phyloP scores from a whole-genome alignment of 805 yeast species.

The Yarrowia yakushimensis region DNA sequence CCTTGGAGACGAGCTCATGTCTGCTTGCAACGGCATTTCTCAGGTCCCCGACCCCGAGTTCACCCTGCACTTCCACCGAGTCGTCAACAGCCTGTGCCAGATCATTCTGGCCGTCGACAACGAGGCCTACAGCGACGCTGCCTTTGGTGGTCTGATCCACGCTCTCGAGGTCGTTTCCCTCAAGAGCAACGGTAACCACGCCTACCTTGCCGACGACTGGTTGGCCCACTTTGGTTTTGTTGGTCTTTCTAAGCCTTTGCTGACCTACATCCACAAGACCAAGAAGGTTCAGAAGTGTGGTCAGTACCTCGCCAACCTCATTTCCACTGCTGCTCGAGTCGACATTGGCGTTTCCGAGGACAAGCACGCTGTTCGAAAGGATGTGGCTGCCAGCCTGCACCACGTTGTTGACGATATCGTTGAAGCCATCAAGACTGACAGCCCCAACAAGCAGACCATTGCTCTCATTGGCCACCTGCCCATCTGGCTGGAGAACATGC shows the following conservation, averaged over 20 bases:
- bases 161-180: conserved; percentile 10
- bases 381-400: conserved; percentile 5
- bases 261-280: conserved; percentile 7
- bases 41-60: conserved; percentile 22
- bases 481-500: conserved; percentile 21
- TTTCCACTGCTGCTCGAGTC: conserved; percentile 10
- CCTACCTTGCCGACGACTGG: conserved; percentile 24
- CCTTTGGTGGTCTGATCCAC: conserved; percentile 10
- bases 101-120: conserved; percentile 9
- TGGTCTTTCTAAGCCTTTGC: neutral
- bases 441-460: conserved; percentile 6
- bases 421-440: conserved; percentile 7
- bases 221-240: conserved; percentile 5
- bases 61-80: conserved; percentile 1
- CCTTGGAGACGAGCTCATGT: conserved; percentile 15
- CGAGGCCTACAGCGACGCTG: conserved; percentile 12
- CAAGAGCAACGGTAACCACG: conserved; percentile 8
- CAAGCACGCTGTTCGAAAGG: conserved; percentile 18
- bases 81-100: conserved; percentile 19
- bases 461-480: conserved; percentile 11
- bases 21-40: conserved; percentile 1
- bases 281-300: conserved; percentile 15
- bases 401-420: conserved; percentile 8
- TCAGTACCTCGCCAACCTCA: conserved; percentile 14
- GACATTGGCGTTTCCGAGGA: conserved; percentile 14